These are phyloP conservation scores for Hylodesmum podocarpum DNA, from an alignment of 306 rosid genomes.

Conservation along the genomic window DNA sequence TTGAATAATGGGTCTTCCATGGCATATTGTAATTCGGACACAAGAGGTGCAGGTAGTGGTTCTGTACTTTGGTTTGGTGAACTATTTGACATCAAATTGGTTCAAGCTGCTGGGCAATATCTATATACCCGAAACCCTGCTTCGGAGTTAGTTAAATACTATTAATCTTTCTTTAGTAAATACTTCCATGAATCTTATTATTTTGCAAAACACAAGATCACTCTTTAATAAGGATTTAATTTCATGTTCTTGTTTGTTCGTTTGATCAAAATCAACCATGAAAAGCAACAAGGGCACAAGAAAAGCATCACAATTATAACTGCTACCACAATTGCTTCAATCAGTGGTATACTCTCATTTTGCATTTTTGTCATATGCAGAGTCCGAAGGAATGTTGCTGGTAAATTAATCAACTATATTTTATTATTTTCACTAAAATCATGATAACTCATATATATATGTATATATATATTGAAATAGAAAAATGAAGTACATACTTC, in stretches of 20 bases:
- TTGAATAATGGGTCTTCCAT: conserved; percentile 47
- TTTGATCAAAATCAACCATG: not conserved
- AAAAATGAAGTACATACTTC: too few relatives aligned
- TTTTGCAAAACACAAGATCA: not conserved
- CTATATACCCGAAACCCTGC: not conserved
- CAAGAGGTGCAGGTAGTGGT: conserved; percentile 10
- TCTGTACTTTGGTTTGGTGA: conserved; percentile 13
- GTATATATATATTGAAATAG: too few relatives aligned
- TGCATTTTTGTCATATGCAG: not conserved
- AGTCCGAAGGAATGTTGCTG: not conserved
- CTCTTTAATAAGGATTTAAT: not conserved
- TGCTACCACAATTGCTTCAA: too few relatives aligned
- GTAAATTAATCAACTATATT: too few relatives aligned
- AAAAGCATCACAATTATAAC: not conserved
- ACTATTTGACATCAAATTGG: not conserved
- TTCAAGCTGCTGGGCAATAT: not conserved
- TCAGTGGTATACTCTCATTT: not conserved
- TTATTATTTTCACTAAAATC: too few relatives aligned
- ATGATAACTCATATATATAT: too few relatives aligned
- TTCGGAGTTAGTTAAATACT: not conserved
- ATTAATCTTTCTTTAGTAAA: not conserved
- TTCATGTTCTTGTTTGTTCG: not conserved
- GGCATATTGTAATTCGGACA: conserved; percentile 13
- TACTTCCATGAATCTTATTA: not conserved
- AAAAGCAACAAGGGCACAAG: not conserved